Evolutionary conservation across 495 filamentous ascomycete genomes (phyloP).

Genomic region (Daldinia grandis): DNA sequence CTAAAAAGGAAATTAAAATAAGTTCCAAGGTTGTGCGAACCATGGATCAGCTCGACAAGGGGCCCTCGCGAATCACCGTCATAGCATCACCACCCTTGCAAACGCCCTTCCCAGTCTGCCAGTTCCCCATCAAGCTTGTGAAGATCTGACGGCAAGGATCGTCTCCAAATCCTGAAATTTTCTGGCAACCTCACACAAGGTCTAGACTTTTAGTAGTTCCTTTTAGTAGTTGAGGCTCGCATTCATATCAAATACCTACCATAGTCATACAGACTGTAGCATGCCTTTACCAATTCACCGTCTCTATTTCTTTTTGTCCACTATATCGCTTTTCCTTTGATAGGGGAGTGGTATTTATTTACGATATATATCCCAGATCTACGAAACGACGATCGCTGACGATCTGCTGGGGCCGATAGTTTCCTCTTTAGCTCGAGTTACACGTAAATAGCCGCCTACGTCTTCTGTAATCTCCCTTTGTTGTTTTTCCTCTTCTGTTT

Average conservation of each 20-base stretch:
- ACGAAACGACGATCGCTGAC: constrained; percentile 32
- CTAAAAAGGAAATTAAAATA: constrained; percentile 34
- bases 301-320: constrained; percentile 1
- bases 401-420: constrained; percentile 27
- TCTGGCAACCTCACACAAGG: constrained; percentile 33
- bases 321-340: constrained; percentile 8
- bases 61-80: constrained; percentile 33
- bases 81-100: constrained; percentile 24
- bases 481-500: constrained; percentile 10
- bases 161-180: constrained; percentile 34
- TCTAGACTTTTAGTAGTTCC: constrained; percentile 8
- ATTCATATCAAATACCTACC: background rate
- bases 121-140: constrained; percentile 30
- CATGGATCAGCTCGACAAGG: constrained; percentile 35
- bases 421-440: constrained; percentile 26
- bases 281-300: background rate
- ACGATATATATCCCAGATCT: constrained; percentile 16
- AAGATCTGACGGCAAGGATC: constrained; percentile 30
- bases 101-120: constrained; percentile 5
- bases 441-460: constrained; percentile 31
- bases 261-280: background rate
- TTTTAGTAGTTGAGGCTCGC: constrained; percentile 5
- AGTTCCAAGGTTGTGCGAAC: constrained; percentile 29
- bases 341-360: background rate
- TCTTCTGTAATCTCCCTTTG: constrained; percentile 13